Conservation (phyloP, 2,329 filamentous ascomycete species). For the Cercospora zeae-maydis region DNA sequence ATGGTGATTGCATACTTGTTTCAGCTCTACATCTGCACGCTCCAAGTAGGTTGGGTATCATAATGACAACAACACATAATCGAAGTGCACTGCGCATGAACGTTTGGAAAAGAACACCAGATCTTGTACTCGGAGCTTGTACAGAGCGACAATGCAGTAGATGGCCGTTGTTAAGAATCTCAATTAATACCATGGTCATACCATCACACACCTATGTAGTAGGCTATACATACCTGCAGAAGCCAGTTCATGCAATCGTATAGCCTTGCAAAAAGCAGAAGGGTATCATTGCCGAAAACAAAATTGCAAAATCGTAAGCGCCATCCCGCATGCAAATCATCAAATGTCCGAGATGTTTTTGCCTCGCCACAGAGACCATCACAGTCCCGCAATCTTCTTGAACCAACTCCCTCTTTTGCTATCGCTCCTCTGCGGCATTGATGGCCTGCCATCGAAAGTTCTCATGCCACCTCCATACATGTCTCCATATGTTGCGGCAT, state of each 20-base stretch:
- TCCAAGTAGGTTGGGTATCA: too few relatives aligned
- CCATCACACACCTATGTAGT: constrained; percentile 1
- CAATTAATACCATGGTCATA: background rate
- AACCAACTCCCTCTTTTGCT: constrained; percentile 46
- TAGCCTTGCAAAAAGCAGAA: background rate
- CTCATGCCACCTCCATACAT: constrained; percentile 35
- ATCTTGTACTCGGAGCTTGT: background rate
- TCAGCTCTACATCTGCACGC: too few relatives aligned
- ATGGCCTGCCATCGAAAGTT: constrained; percentile 43
- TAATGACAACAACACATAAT: too few relatives aligned
- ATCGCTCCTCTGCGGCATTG: constrained; percentile 28
- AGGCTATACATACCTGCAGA: background rate
- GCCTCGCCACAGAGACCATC: background rate
- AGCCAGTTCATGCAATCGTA: constrained; percentile 2
- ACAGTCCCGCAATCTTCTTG: constrained; percentile 44
- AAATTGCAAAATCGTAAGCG: background rate
- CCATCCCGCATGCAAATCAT: background rate
- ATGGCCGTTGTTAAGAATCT: background rate
- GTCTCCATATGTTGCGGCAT: constrained; percentile 31
- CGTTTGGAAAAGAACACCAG: too few relatives aligned
- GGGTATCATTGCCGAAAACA: constrained; percentile 1
- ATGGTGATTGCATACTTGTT: background rate
- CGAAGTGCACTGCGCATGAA: too few relatives aligned
- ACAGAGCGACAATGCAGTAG: background rate
- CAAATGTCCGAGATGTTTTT: background rate